A percentile compares a stretch with the other conserved stretches of the same genome.
Evolutionary conservation across 2,329 filamentous ascomycete species (phyloP).

Genomic region (Xylaria sp.): DNA sequence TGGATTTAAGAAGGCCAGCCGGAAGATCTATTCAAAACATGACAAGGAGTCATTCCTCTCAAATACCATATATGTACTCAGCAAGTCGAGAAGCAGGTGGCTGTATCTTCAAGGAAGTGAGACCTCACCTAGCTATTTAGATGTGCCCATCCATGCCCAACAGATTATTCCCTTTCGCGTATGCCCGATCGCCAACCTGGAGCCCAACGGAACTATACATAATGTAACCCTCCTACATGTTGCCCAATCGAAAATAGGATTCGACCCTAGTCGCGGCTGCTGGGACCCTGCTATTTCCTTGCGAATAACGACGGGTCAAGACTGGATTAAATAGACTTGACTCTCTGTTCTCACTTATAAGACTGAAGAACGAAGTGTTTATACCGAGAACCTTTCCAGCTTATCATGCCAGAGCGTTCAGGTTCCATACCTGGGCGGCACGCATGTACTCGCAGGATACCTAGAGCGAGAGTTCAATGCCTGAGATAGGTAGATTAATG

Average conservation of each 20-base stretch:
- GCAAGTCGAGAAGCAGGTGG: neutral
- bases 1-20: no score
- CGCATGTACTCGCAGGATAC: neutral
- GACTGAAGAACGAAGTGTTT: no score
- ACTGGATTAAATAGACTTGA: no score
- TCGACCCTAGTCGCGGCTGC: neutral
- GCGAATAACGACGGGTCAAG: no score
- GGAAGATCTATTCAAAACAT: neutral
- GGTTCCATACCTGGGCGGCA: neutral
- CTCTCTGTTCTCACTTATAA: no score
- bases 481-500: neutral
- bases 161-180: neutral
- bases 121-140: neutral
- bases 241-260: neutral
- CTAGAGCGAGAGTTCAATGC: neutral
- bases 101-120: no score
- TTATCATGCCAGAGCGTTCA: neutral
- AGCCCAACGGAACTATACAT: constrained; percentile 1
- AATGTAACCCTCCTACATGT: neutral
- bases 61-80: neutral
- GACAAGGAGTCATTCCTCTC: neutral
- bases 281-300: neutral
- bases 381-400: no score
- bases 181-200: neutral
- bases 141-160: neutral